Base-by-base conservation (phyloP, 345 rosid genomes). In the Murraya koenigii region DNA sequence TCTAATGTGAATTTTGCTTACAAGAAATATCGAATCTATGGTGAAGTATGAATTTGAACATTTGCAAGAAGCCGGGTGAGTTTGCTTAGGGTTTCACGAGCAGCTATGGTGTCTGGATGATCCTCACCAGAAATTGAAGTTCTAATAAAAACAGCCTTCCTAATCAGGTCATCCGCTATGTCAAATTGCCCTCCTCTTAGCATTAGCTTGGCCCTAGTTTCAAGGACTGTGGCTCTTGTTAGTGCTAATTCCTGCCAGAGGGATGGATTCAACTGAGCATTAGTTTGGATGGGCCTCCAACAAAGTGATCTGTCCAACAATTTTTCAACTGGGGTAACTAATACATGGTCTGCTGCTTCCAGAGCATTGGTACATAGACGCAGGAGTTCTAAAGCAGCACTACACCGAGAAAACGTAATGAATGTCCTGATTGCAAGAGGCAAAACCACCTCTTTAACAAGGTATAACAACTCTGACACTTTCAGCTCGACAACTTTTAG, bases 201-300 rank as follows among this genome's bases (percentile, higher is more conserved):
- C 98, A 94, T 92, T 58, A 96, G 80, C 84, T 96, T 96, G 71
- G 98, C 93, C 80, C 99, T 80, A 28, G 95, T 92, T 84, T 96
- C 99, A 30, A 96, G 88, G 81, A 96, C 97, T 0, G 90, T 89
- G 60, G 98, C 99, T 82, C 98, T 89, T 36, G 87, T 79, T 13
- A 96, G 80, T 1, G 98, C 99, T 69, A 96, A 88, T 65, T 96
- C 99, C 90, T 94, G 91, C 98, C 98, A 96, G 7, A 96, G 90
- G 52, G 77, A 81, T 13, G 99, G 99, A 87, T 92, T 92, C 78
- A 94, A 77, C 83, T 94, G 97, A 5, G 99, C 99, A 25, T 87
- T 91, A 1, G 97, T 94, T 84, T 85, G 93, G 73, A 90, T 80
- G 0, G 98, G 97, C 82, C 95, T 87, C 97, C 98, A 96, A 78